Evolutionary conservation across 2,329 filamentous ascomycete species (phyloP).

Genomic region (Xylariaceae sp.): DNA sequence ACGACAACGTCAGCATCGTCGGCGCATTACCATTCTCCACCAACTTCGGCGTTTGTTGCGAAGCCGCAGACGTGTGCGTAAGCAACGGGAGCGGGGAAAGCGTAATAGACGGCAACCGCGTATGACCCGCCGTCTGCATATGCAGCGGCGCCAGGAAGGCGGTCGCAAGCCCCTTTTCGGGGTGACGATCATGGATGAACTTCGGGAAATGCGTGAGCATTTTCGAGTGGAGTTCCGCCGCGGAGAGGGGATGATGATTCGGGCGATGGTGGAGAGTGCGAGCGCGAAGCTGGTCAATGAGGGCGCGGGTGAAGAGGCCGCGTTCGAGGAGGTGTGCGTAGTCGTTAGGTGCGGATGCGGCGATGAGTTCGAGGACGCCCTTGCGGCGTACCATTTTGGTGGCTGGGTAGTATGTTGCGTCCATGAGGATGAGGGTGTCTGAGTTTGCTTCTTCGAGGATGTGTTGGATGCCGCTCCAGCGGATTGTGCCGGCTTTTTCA

Average conservation of each 20-base stretch:
- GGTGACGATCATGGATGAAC: conserved; percentile 45
- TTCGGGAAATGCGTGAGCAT: conserved; percentile 49
- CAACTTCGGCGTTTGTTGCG: conserved; percentile 1
- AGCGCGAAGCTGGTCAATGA: conserved; percentile 46
- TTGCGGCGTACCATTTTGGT: conserved; percentile 47
- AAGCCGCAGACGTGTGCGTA: conserved; percentile 1
- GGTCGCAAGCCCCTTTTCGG: conserved; percentile 42
- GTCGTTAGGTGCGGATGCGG: conserved; percentile 50
- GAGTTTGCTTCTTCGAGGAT: conserved; percentile 51
- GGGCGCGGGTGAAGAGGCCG: conserved; percentile 47
- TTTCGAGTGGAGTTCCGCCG: conserved; percentile 49
- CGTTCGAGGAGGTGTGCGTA: conserved; percentile 45
- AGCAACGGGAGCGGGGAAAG: conserved; percentile 45
- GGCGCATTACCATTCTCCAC: conserved; percentile 34
- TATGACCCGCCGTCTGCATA: conserved; percentile 50
- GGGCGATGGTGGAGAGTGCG: conserved; percentile 38
- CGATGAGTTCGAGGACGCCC: conserved; percentile 52
- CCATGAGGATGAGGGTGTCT: conserved; percentile 55
- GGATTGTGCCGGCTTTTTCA: conserved; percentile 42
- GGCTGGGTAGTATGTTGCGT: conserved; percentile 53
- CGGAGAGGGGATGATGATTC: conserved; percentile 42
- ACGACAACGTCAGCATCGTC: conserved; percentile 45
- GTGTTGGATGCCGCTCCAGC: conserved; percentile 53
- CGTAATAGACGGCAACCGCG: conserved; percentile 51
- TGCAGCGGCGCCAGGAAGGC: conserved; percentile 51